Percentiles rank a stretch among this genome's conserved stretches.
These are phyloP conservation scores for Chondrostereum purpureum DNA, from an alignment of 1,284 basidiomycete genomes.

Conservation along the genomic window DNA sequence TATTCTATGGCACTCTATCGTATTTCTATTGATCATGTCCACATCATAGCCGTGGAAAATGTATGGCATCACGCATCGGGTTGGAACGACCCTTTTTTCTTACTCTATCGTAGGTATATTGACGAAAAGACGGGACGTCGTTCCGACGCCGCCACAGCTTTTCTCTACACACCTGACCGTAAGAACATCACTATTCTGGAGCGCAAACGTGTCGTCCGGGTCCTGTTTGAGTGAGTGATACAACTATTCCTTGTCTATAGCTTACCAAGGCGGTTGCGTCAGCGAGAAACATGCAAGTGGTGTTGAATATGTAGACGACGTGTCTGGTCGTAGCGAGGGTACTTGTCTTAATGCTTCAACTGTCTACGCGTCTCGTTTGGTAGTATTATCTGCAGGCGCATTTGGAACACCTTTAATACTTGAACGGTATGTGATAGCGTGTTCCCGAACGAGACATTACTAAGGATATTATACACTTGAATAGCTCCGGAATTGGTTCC, in stretches of 20 bases:
- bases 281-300: slow-evolving; percentile 49
- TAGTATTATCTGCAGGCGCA: slow-evolving; percentile 44
- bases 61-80: slow-evolving; percentile 6
- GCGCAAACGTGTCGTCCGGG: slow-evolving; percentile 35
- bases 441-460: too few relatives aligned
- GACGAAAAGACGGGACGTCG: slow-evolving; percentile 44
- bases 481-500: slow-evolving; percentile 40
- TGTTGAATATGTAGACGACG: slow-evolving; percentile 45
- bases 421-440: too few relatives aligned
- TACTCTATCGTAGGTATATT: slow-evolving; percentile 35
- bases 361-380: slow-evolving; percentile 34
- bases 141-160: slow-evolving; percentile 51
- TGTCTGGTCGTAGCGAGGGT: background rate
- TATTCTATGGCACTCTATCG: background rate
- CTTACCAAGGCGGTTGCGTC: too few relatives aligned
- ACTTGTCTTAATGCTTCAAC: slow-evolving; percentile 14
- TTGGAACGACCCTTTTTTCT: too few relatives aligned
- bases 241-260: too few relatives aligned
- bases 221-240: slow-evolving; percentile 40
- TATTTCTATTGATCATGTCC: background rate
- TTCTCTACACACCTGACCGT: slow-evolving; percentile 43
- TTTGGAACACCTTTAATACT: slow-evolving; percentile 33
- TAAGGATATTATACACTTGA: background rate
- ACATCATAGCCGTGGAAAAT: slow-evolving; percentile 15
- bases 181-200: slow-evolving; percentile 35